These are phyloP conservation scores for Mucor saturninus DNA, from an alignment of 371 early-diverging fungal species.

Conservation along the genomic window DNA sequence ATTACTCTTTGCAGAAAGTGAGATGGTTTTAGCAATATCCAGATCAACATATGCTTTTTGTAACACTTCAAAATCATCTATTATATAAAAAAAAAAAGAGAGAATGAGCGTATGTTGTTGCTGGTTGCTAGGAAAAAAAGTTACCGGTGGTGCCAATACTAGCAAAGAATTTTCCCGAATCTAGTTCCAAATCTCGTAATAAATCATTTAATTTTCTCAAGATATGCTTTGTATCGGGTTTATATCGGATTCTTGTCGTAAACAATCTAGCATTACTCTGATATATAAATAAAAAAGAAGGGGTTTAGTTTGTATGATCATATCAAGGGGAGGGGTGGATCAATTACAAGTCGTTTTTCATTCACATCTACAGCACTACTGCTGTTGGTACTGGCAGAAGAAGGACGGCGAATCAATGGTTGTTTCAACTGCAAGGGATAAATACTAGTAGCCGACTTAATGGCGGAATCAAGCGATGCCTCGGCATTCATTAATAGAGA, in stretches of 20 bases:
- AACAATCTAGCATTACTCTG: constrained; percentile 28
- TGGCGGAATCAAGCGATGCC: constrained; percentile 50
- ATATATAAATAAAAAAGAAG: background rate
- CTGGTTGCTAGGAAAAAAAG: background rate
- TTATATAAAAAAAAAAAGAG: background rate
- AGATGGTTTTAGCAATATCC: constrained; percentile 55
- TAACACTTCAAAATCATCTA: constrained; percentile 50
- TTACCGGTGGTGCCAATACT: constrained; percentile 48
- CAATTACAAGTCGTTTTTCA: constrained; percentile 28
- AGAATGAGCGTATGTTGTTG: background rate
- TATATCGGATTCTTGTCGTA: constrained; percentile 45
- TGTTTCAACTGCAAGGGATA: constrained; percentile 32
- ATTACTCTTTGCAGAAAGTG: constrained; percentile 52
- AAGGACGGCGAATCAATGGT: constrained; percentile 23
- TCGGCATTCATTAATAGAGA: constrained; percentile 46
- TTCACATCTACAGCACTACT: constrained; percentile 20
- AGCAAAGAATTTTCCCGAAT: constrained; percentile 52
- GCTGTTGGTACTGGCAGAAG: constrained; percentile 35
- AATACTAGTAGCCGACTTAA: constrained; percentile 48
- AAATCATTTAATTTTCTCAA: constrained; percentile 49
- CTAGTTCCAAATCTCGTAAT: constrained; percentile 44
- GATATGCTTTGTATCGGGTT: constrained; percentile 54
- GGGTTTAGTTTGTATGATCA: background rate
- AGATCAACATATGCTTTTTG: constrained; percentile 55
- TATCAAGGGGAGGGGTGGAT: background rate